Base-by-base conservation (phyloP, 2,329 filamentous ascomycete genomes). In the Stachybotrys chlorohalonatus region DNA sequence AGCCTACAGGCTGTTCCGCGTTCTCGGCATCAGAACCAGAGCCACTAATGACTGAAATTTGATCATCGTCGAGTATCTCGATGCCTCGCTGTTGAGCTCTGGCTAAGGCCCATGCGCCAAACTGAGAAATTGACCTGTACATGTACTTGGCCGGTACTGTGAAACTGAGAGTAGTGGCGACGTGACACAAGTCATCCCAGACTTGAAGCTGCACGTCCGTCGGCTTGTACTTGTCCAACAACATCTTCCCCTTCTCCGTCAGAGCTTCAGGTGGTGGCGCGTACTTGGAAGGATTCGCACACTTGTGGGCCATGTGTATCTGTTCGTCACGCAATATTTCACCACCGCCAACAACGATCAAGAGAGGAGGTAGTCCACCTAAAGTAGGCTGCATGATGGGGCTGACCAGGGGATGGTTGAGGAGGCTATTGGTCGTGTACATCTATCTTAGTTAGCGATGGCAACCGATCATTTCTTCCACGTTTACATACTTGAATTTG, bases 91-190 rank as follows among this genome's bases (percentile, higher is more conserved):
- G 80, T 65, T 96, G 92, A 0, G 91, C 90, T 59, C 86, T 79
- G 1, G 92, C 90, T 24, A 96, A 77, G 0, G 88, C 87, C 92
- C 92, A 97, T 0, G 92, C 90, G 2, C 91, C 88, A 64, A 99
- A 97, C 62, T 96, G 93, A 0, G 94, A 89, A 53, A 96, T 84
- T 1, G 90, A 89, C 51, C 93, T 83, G 68, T 90, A 97, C 91
- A 97, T 96, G 72, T 88, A 89, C 68, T 97, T 97, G 49, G 93
- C 94, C 1, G 94, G 94, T n/a, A 86, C 82, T 0, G 93, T 97
- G 68, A 96, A 97, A 63, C 90, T 95, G n/a, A 97, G 78, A 0
- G 92, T 96, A 1, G 93, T 90, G 0, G 87, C 86, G 6, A 95
- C 92, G 66, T 97, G 93, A 64, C 94, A 97, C 3, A 97, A 75